phyloP scores from a whole-genome alignment of 1,284 basidiomycete species.

The Coriolopsis trogii region DNA sequence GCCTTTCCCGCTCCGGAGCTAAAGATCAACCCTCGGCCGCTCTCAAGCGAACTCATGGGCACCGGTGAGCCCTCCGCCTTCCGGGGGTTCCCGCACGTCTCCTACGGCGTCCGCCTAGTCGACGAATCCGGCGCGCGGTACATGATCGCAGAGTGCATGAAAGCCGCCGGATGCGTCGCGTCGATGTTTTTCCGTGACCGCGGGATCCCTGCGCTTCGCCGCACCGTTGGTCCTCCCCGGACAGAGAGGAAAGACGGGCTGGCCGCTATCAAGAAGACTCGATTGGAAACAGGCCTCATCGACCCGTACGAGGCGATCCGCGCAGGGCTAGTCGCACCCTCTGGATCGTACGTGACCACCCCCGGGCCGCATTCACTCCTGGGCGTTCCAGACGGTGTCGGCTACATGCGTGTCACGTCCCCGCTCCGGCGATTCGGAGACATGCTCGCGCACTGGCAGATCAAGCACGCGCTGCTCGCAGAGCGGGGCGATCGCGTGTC shows the following conservation, averaged over 20 bases:
- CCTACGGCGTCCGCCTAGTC: conserved; percentile 44
- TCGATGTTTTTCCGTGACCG: conserved; percentile 73
- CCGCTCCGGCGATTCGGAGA: conserved; percentile 89
- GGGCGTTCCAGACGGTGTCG: conserved; percentile 70
- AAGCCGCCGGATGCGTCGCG: conserved; percentile 77
- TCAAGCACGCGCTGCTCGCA: conserved; percentile 77
- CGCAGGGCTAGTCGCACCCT: conserved; percentile 37
- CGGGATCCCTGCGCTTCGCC: conserved; percentile 69
- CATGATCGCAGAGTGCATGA: conserved; percentile 85
- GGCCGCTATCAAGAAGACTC: conserved; percentile 33
- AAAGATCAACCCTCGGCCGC: conserved; percentile 19
- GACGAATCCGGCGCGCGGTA: conserved; percentile 46
- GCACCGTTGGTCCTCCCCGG: conserved; percentile 41
- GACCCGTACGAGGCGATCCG: conserved; percentile 37
- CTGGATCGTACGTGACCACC: conserved; percentile 49
- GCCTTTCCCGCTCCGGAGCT: conserved; percentile 10
- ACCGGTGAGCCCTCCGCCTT: conserved; percentile 38
- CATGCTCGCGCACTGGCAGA: conserved; percentile 91
- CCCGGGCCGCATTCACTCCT: conserved; percentile 73
- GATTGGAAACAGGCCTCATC: conserved; percentile 48
- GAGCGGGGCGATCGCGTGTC: conserved; percentile 25
- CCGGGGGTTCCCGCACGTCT: conserved; percentile 59
- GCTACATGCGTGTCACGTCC: conserved; percentile 86
- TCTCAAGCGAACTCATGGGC: conserved; percentile 24
- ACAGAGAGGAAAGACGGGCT: conserved; percentile 27